Percentiles rank a stretch among this genome's conserved stretches.
Evolutionary conservation across 345 rosid genomes (phyloP).

Genomic region (Rhodomyrtus tomentosa): DNA sequence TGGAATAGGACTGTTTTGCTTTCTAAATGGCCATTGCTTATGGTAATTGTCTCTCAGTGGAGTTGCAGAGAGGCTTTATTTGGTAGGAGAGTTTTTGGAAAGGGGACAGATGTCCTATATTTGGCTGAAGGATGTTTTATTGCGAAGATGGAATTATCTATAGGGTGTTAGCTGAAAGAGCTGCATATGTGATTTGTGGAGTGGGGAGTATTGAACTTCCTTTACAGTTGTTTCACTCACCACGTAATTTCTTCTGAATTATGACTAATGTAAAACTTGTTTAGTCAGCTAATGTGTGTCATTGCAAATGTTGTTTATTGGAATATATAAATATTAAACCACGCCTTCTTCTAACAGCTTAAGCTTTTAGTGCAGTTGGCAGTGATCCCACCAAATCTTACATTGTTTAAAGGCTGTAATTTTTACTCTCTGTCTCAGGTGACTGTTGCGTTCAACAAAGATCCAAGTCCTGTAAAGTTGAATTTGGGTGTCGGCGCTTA

Average conservation of each 20-base stretch:
- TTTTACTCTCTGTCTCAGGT: constrained; percentile 25
- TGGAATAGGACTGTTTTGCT: not conserved
- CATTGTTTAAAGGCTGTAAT: not conserved
- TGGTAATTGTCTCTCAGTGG: not conserved
- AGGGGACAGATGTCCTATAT: not conserved
- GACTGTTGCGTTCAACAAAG: constrained; percentile 90
- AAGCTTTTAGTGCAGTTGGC: too few species aligned
- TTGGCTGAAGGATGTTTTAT: not conserved
- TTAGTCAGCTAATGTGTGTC: not conserved
- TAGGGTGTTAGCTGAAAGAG: not conserved
- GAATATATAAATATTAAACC: too few species aligned
- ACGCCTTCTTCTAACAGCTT: too few species aligned
- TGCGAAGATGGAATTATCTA: not conserved
- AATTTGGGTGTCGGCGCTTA: constrained; percentile 97
- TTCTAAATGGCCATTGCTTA: not conserved
- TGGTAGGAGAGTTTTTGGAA: not conserved
- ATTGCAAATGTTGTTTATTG: not conserved
- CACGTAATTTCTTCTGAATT: not conserved
- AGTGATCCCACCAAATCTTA: too few species aligned
- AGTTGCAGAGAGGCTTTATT: not conserved
- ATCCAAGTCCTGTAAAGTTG: constrained; percentile 77
- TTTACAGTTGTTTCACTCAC: not conserved
- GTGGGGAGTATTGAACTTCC: not conserved
- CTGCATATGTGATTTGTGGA: not conserved
- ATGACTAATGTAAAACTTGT: not conserved